phyloP scores from a whole-genome alignment of 208 protist species.

The Trichomonas vaginalis region DNA sequence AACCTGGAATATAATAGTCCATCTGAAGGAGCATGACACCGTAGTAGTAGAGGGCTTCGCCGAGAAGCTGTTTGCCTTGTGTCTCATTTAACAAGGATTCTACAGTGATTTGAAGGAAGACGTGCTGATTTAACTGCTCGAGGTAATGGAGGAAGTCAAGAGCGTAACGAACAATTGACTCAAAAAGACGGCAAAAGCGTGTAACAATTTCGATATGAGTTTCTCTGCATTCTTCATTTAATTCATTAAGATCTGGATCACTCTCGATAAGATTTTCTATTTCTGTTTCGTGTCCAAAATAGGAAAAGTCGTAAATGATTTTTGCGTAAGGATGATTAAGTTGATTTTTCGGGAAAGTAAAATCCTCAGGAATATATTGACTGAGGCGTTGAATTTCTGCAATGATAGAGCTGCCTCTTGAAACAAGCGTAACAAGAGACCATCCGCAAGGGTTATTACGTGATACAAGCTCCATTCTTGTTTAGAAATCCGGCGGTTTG shows the following conservation, averaged over 20 bases:
- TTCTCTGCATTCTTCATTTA: constrained; percentile 54
- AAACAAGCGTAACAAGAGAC: not conserved
- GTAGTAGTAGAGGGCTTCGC: constrained; percentile 64
- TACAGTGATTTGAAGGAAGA: constrained; percentile 58
- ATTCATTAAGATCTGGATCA: constrained; percentile 41
- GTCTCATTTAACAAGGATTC: constrained; percentile 53
- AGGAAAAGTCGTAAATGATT: constrained; percentile 2
- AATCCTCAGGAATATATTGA: constrained; percentile 10
- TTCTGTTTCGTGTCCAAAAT: not conserved
- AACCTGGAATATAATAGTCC: constrained; percentile 21
- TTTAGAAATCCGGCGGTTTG: not conserved
- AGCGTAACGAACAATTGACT: constrained; percentile 77
- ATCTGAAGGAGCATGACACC: constrained; percentile 41
- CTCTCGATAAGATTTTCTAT: not conserved
- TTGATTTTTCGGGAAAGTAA: not conserved
- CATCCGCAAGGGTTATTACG: not conserved
- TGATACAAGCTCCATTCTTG: not conserved
- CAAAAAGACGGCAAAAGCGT: constrained; percentile 81
- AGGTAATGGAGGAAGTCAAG: constrained; percentile 62
- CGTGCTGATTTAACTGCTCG: constrained; percentile 62
- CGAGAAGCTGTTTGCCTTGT: constrained; percentile 81
- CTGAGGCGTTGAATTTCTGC: constrained; percentile 3
- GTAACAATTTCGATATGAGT: constrained; percentile 75
- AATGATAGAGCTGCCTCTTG: not conserved
- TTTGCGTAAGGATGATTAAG: not conserved